phyloP scores from a whole-genome alignment of 164 flowering plant genomes.

The Sextonia rubra region DNA sequence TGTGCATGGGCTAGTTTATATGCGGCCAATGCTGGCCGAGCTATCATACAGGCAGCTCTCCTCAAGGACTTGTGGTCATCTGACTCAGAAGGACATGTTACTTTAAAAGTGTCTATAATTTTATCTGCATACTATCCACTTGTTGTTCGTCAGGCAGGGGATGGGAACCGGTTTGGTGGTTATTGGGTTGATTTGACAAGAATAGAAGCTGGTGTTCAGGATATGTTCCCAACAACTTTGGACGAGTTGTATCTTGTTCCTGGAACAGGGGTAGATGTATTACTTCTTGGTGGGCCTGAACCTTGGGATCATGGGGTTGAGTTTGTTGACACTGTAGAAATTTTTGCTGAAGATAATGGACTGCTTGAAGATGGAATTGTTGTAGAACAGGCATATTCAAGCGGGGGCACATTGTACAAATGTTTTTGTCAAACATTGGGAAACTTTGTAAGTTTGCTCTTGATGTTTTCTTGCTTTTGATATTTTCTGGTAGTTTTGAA shows the following conservation, averaged over 20 bases:
- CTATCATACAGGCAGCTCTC: conserved; percentile 66
- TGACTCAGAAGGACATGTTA: conserved; percentile 36
- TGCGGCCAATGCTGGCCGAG: conserved; percentile 61
- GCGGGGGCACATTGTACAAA: conserved; percentile 35
- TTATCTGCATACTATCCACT: conserved; percentile 77
- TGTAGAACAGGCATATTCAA: conserved; percentile 30
- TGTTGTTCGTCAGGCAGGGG: conserved; percentile 49
- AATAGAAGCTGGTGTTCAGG: conserved; percentile 30
- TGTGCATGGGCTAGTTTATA: conserved; percentile 70
- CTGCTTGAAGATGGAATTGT: conserved; percentile 29
- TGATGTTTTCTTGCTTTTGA: background rate
- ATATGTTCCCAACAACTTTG: conserved; percentile 21
- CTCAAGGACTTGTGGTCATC: conserved; percentile 40
- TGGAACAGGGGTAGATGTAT: conserved; percentile 60
- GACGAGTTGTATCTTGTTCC: conserved; percentile 66
- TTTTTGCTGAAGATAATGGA: conserved; percentile 30
- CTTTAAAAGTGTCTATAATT: conserved; percentile 51
- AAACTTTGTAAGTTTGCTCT: conserved; percentile 47
- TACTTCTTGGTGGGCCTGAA: conserved; percentile 85
- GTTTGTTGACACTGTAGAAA: conserved; percentile 49
- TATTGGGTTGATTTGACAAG: conserved; percentile 54
- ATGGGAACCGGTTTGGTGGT: conserved; percentile 89
- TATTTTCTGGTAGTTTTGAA: background rate
- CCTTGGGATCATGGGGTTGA: conserved; percentile 62
- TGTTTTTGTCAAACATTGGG: conserved; percentile 54